phyloP scores from a whole-genome alignment of 2,329 filamentous ascomycete genomes.

The Proliferodiscus dingleyae region DNA sequence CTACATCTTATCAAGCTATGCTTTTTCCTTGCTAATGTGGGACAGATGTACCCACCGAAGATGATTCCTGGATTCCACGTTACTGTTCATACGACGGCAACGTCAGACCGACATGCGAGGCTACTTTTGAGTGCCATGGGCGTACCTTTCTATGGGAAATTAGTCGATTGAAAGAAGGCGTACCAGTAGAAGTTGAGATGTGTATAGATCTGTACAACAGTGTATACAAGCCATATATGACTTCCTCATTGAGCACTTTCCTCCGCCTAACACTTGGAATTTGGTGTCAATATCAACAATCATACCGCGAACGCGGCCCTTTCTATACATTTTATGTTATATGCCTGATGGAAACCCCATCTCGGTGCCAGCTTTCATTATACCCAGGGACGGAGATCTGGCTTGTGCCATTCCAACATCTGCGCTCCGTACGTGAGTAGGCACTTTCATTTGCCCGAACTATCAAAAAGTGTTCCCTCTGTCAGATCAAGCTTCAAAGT shows the following conservation, averaged over 20 bases:
- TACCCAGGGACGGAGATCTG: no score
- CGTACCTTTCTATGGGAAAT: conserved; percentile 27
- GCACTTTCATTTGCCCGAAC: no score
- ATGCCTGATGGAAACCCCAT: no score
- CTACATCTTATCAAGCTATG: background rate
- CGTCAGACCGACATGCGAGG: conserved; percentile 27
- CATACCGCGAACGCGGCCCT: no score
- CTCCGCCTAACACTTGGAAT: no score
- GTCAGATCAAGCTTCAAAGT: no score
- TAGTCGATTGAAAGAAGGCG: conserved; percentile 21
- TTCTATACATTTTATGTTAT: no score
- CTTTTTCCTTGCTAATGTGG: conserved; percentile 10
- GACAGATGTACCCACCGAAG: conserved; percentile 53
- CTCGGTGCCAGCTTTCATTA: no score
- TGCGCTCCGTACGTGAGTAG: no score
- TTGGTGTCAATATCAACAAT: no score
- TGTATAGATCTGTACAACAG: conserved; percentile 16
- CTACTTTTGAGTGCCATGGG: conserved; percentile 27
- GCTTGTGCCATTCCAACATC: no score
- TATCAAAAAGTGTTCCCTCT: no score
- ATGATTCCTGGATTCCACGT: conserved; percentile 35
- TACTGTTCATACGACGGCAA: conserved; percentile 29
- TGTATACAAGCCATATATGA: conserved; percentile 21
- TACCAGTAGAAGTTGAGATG: conserved; percentile 2
- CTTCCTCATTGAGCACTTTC: conserved; percentile 2